Conservation (phyloP, 148 eudicot species). For the Fagopyrum homotropicum region DNA sequence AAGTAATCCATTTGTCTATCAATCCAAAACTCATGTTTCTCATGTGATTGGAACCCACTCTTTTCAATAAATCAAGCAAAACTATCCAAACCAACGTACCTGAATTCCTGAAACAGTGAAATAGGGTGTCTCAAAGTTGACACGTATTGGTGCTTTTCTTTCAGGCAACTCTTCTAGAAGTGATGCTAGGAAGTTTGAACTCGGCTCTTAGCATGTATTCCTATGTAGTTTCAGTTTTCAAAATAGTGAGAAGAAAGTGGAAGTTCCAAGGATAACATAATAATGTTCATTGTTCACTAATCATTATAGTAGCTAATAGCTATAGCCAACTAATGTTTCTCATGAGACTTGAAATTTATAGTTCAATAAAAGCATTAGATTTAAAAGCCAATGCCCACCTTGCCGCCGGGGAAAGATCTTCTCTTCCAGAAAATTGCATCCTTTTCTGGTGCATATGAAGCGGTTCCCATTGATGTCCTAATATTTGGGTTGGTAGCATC, state of each 20-base stretch:
- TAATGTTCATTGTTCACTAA: not conserved
- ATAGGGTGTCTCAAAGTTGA: constrained; percentile 97
- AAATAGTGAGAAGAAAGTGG: not conserved
- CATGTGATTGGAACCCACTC: no score
- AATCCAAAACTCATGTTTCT: not conserved
- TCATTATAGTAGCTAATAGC: constrained; percentile 2
- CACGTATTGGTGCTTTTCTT: constrained; percentile 88
- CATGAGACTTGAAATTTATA: not conserved
- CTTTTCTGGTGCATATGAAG: constrained; percentile 84
- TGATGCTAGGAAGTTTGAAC: constrained; percentile 74
- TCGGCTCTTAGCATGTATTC: constrained; percentile 90
- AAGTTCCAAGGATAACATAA: not conserved
- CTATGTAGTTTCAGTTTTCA: constrained; percentile 18
- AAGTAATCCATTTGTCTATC: not conserved
- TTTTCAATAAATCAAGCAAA: no score
- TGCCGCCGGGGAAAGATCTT: constrained; percentile 96
- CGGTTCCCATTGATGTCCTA: constrained; percentile 94
- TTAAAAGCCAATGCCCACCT: constrained; percentile 32
- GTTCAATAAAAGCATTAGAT: not conserved
- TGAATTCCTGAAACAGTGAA: constrained; percentile 98
- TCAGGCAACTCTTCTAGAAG: constrained; percentile 58
- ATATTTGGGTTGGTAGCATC: constrained; percentile 90
- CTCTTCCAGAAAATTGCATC: constrained; percentile 89
- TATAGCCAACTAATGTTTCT: not conserved
- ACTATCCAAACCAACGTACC: no score